Evolutionary conservation across 441 rosid species (phyloP).

Genomic region (Syzygium malaccense): DNA sequence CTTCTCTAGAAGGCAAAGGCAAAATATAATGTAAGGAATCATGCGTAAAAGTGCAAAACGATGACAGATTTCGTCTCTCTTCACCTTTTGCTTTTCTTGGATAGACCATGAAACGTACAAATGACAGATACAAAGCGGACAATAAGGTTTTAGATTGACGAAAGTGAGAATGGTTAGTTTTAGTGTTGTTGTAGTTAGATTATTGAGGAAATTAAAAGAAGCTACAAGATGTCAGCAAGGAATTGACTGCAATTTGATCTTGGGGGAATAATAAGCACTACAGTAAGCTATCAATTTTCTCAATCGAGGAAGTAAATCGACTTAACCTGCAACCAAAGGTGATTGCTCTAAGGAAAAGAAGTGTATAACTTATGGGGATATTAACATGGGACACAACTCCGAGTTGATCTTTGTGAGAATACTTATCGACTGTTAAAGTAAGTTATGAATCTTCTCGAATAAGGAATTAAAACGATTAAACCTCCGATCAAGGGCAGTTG

Average conservation of each 20-base stretch:
- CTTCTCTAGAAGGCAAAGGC: not conserved
- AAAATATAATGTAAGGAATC: not conserved
- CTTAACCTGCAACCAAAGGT: not conserved
- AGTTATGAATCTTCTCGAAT: no score
- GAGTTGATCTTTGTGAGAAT: no score
- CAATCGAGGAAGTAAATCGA: not conserved
- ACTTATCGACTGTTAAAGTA: no score
- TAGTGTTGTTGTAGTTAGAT: not conserved
- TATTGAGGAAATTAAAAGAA: not conserved
- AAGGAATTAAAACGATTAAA: no score
- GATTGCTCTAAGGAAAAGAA: no score
- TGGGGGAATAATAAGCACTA: not conserved
- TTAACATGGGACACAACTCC: no score
- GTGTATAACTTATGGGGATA: no score
- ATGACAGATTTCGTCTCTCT: not conserved
- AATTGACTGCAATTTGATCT: not conserved
- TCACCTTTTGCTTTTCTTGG: not conserved
- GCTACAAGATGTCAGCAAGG: not conserved
- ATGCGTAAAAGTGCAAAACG: not conserved
- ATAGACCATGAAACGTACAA: no score
- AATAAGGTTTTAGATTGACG: not conserved
- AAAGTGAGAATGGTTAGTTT: no score
- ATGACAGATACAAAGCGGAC: no score
- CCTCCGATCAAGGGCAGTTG: no score
- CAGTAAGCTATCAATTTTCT: not conserved